These are phyloP conservation scores for Phytophthora nicotianae DNA, from an alignment of 352 stramenopile species.

Conservation along the genomic window DNA sequence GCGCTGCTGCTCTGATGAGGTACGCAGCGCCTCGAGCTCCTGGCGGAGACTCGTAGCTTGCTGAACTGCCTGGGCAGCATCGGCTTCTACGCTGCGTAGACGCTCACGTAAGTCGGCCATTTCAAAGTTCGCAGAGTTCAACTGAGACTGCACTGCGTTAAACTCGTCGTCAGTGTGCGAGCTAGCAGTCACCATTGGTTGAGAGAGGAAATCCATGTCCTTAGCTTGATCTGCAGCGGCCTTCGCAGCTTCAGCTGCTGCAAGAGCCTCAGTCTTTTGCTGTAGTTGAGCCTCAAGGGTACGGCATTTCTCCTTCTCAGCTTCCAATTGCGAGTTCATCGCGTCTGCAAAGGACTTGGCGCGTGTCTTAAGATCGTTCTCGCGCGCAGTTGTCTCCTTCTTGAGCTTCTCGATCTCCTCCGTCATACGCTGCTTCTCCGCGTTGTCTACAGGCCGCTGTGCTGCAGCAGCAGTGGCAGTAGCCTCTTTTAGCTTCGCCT, in stretches of 20 bases:
- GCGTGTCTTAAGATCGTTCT: slow-evolving; percentile 70
- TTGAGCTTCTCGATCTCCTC: slow-evolving; percentile 49
- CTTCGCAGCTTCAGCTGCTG: slow-evolving; percentile 29
- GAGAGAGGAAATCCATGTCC: slow-evolving; percentile 27
- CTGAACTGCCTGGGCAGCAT: slow-evolving; percentile 36
- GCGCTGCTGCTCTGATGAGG: slow-evolving; percentile 44
- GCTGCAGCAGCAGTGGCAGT: slow-evolving; percentile 2
- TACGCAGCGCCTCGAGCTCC: slow-evolving; percentile 50
- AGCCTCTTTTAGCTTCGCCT: slow-evolving; percentile 49
- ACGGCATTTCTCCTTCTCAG: slow-evolving; percentile 60
- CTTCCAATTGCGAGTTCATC: slow-evolving; percentile 68
- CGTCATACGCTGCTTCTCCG: slow-evolving; percentile 18
- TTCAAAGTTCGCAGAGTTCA: slow-evolving; percentile 40
- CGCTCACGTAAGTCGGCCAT: slow-evolving; percentile 40
- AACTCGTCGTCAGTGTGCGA: slow-evolving; percentile 43
- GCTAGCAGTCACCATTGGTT: slow-evolving; percentile 8
- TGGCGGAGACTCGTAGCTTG: slow-evolving; percentile 27
- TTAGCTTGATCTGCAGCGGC: slow-evolving; percentile 17
- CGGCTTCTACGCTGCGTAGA: slow-evolving; percentile 36
- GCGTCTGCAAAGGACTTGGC: slow-evolving; percentile 72
- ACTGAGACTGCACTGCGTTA: slow-evolving; percentile 40
- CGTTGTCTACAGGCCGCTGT: slow-evolving; percentile 3
- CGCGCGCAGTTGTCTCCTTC: slow-evolving; percentile 51
- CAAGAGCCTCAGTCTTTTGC: slow-evolving; percentile 44
- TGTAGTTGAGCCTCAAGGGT: slow-evolving; percentile 59